These are phyloP conservation scores for Naganishia vishniacii DNA, from an alignment of 768 basidiomycete genomes.

Conservation along the genomic window DNA sequence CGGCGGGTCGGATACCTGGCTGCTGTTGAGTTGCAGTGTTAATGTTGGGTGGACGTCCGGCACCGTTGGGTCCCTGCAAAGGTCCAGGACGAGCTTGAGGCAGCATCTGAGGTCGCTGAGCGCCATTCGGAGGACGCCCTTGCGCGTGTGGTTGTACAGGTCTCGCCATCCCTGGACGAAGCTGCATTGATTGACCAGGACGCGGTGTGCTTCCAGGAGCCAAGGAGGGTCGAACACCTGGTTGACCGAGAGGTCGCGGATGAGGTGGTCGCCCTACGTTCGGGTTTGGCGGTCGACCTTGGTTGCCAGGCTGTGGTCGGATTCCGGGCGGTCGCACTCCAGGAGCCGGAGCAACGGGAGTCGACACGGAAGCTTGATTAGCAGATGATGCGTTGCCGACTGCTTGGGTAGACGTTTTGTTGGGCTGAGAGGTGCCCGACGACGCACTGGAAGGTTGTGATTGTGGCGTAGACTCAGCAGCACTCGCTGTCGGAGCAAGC, in stretches of 20 bases:
- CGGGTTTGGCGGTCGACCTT: not conserved
- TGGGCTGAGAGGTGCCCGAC: not conserved
- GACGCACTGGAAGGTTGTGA: not conserved
- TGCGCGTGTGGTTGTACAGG: slow-evolving; percentile 13
- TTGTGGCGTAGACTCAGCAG: not conserved
- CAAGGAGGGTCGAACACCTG: slow-evolving; percentile 6
- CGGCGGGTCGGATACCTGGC: not conserved
- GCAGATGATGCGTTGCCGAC: not conserved
- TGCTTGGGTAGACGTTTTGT: not conserved
- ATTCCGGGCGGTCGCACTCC: not conserved
- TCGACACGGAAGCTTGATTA: not conserved
- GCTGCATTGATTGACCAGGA: slow-evolving; percentile 7
- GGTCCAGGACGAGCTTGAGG: slow-evolving; percentile 12
- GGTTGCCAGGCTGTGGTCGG: slow-evolving; percentile 6
- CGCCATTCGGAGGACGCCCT: slow-evolving; percentile 8
- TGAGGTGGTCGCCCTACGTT: not conserved
- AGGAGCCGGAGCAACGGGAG: not conserved
- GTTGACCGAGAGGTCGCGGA: slow-evolving; percentile 1
- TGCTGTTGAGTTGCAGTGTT: not conserved
- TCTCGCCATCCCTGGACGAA: slow-evolving; percentile 12
- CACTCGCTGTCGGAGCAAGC: not conserved
- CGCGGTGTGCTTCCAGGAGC: not conserved
- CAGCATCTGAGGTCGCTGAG: slow-evolving; percentile 1
- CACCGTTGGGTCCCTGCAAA: slow-evolving; percentile 8
- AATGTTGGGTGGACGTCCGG: slow-evolving; percentile 1